phyloP scores from a whole-genome alignment of 2,329 filamentous ascomycete species.

The Amesomyces nigricolor region DNA sequence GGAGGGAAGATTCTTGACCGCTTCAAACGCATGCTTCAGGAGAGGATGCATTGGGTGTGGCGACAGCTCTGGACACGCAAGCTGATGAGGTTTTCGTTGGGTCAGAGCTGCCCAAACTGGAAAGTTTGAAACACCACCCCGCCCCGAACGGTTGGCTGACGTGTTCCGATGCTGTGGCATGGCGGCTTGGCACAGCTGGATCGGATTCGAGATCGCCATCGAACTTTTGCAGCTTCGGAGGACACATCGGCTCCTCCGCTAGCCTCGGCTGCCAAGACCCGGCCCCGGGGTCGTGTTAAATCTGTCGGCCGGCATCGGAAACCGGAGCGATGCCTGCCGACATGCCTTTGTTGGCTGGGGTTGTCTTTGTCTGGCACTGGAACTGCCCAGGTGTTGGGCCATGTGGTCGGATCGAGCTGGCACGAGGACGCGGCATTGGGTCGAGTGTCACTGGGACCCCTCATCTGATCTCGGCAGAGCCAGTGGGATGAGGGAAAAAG shows the following conservation, averaged over 20 bases:
- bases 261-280: too few relatives aligned
- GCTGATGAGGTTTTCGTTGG: too few relatives aligned
- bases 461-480: not conserved
- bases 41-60: not conserved
- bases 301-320: too few relatives aligned
- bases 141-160: not conserved
- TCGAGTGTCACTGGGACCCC: not conserved
- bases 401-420: not conserved
- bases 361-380: too few relatives aligned
- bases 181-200: slow-evolving; percentile 1
- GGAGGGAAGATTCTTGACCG: not conserved
- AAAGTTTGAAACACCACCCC: slow-evolving; percentile 5
- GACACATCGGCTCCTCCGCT: too few relatives aligned
- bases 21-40: slow-evolving; percentile 2
- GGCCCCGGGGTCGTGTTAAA: too few relatives aligned
- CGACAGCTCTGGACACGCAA: not conserved
- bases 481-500: too few relatives aligned
- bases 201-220: not conserved
- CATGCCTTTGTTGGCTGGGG: too few relatives aligned
- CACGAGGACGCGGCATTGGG: slow-evolving; percentile 1
- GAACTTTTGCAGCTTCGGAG: too few relatives aligned
- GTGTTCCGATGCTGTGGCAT: not conserved
- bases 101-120: not conserved
- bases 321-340: too few relatives aligned
- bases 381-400: too few relatives aligned